phyloP scores from a whole-genome alignment of 2,329 filamentous ascomycete genomes.

The Fusarium lyarnte region DNA sequence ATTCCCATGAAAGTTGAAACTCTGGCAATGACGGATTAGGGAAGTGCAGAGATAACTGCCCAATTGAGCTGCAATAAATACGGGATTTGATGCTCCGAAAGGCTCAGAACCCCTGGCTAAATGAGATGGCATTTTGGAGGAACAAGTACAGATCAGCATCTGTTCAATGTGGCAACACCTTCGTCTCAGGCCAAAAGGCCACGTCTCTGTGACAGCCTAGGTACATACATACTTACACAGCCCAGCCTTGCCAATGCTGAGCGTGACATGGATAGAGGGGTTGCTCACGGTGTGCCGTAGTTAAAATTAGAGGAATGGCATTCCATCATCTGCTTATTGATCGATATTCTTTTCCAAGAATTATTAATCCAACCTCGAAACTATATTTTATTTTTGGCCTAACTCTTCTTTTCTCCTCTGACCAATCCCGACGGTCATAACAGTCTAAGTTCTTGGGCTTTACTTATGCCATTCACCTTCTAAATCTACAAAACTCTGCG shows the following conservation, averaged over 20 bases:
- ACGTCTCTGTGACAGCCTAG: conserved; percentile 14
- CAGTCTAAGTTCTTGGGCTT: not conserved
- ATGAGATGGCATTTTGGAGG: not conserved
- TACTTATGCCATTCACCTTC: not conserved
- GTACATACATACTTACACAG: not conserved
- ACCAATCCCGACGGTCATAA: not conserved
- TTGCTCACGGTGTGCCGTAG: not conserved
- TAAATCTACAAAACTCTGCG: not conserved
- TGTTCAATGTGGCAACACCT: conserved; percentile 27
- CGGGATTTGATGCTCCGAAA: conserved; percentile 33
- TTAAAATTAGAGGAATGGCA: not conserved
- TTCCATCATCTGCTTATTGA: conserved; percentile 7
- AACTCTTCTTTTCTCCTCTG: not conserved
- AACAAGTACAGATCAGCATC: not conserved
- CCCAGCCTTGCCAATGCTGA: conserved; percentile 11
- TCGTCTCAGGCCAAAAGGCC: conserved; percentile 18
- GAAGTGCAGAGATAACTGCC: conserved; percentile 24
- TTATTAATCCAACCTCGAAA: conserved; percentile 10
- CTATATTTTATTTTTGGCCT: not conserved
- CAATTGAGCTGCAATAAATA: conserved; percentile 23
- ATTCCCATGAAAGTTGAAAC: conserved; percentile 4
- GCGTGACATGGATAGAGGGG: not conserved
- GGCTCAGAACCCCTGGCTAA: conserved; percentile 3
- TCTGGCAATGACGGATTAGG: conserved; percentile 1
- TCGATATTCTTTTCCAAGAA: not conserved